Base-by-base conservation (phyloP, 2,329 filamentous ascomycete species). In the Aspergillus tubingensis region DNA sequence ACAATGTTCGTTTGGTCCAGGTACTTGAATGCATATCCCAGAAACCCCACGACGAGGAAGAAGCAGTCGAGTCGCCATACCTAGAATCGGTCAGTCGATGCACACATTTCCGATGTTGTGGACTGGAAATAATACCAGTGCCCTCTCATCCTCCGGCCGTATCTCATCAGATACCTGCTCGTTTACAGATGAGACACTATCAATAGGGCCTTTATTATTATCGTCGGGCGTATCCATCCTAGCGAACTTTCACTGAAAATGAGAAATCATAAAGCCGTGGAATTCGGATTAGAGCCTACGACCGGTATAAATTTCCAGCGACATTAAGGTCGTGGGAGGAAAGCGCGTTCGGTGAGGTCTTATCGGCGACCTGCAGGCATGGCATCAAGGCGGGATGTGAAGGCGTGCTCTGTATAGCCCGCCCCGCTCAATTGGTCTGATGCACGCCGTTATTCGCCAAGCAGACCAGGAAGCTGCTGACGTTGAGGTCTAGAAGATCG, bases 1-100 rank as follows among this genome's bases (percentile, higher is more conserved):
- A 60, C 58, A 48, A 60, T 57, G 15, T 60, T 60, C 23, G 50
- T 60, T 30, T 57, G 58, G 11, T 60, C 58, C 3, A 60, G 39
- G 11, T 60, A 60, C 25, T 60, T 60, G 30, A 60, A 60, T 1
- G 55, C 54, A 19, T 60, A 60, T 17, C 58, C 58, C 39, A 60
- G 8, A 27, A 60, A 60, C 8, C 58, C 58, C 8, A 60, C 55
- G 3, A 56, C 50, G 4, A 60, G 27, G n/a, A 60, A 38, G 4
- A 55, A 25, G 2, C 32, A 13, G 25, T 60, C 58, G 17, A 60
- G 58, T n/a, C 54, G 25, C 58, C 58, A 53, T n/a, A 60, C 53
- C 58, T 60, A 15, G 1, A 4, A 30, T 4, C 17, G 3, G 15
- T 55, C 23, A 55, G 25, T 11, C 4, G 4, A n/a, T 10, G 19